Conservation (phyloP, 225 moss, liverwort and hornwort species). For the Polytrichum commune region DNA sequence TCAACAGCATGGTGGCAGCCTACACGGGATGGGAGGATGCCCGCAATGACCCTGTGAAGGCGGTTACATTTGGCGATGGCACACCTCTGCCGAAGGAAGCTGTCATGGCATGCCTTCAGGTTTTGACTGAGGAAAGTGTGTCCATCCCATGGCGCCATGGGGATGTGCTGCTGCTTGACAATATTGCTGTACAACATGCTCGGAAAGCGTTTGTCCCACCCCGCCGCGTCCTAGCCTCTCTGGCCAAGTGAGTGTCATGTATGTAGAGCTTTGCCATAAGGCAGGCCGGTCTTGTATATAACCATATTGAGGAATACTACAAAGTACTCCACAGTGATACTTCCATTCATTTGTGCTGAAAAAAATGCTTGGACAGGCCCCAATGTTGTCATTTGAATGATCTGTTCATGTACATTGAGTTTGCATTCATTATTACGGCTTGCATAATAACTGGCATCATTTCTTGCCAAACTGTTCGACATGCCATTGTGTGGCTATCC, state of each 20-base stretch:
- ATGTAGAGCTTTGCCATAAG: neutral
- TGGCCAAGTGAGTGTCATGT: constrained; percentile 48
- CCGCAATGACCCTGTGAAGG: constrained; percentile 77
- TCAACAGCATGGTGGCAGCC: constrained; percentile 99
- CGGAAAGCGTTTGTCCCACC: constrained; percentile 82
- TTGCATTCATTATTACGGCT: no score
- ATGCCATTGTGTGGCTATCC: no score
- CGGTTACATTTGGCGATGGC: constrained; percentile 89
- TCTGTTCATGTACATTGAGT: no score
- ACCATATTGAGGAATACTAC: no score
- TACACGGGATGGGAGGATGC: constrained; percentile 97
- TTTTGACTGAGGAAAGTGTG: constrained; percentile 85
- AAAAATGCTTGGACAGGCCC: no score
- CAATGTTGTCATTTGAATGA: no score
- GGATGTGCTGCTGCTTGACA: constrained; percentile 83
- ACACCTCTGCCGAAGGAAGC: constrained; percentile 61
- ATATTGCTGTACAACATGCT: constrained; percentile 79
- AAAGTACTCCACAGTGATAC: no score
- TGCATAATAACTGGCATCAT: no score
- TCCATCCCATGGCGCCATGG: constrained; percentile 88
- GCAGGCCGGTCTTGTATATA: constrained; percentile 1
- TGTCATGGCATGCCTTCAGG: constrained; percentile 71
- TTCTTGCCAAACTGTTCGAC: no score
- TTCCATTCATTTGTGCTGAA: no score
- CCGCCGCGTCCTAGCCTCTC: constrained; percentile 85